Evolutionary conservation across 208 protist species (phyloP), one percentile per base, ranked within the genome.

Genomic region (Vickermania ingenoplastis): DNA sequence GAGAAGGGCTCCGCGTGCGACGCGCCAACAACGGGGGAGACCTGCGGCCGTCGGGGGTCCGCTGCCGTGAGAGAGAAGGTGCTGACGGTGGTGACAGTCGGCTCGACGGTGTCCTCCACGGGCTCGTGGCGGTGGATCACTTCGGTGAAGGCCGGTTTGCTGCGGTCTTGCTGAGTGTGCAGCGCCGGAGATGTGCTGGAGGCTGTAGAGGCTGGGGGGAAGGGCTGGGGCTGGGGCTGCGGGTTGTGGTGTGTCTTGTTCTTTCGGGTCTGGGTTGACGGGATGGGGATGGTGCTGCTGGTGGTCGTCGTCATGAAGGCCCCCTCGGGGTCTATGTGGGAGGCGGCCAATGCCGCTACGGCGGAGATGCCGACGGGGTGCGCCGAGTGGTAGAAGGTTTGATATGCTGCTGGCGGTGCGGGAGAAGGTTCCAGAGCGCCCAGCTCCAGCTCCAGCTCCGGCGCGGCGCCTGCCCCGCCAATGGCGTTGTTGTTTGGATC

Each of bases 1-100:
- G 21, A 11, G 21, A 26, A 29, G 3, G 41, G 24, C 2, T 55
- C 41, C 30, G 13, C 3, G 5, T 63, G 11, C 11, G n/a, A 45
- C 11, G 36, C 36, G 11, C 11, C 36, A 11, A n/a, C 4, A 31
- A 31, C 7, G 54, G 24, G 14, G 56, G n/a, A 5, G 13, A 41
- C 21, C 11, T 62, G 14, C 14, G 17, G 51, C 17, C 24, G 54
- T 61, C 57, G 56, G 23, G 53, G 61, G 7, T n/a, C n/a, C n/a
- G n/a, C n/a, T 7, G 36, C 36, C 36, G 36, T 45, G 11, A 45
- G 11, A 45, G 36, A 45, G 36, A 45, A 45, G 36, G 36, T 45
- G 36, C 11, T 45, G 11, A 45, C 17, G 11, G 36, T 45, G 36
- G 36, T 45, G 36, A 45, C 17, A 17, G 36, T 45, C 36, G 7